Conservation (phyloP, 306 rosid genomes). For the Albizia julibrissin region DNA sequence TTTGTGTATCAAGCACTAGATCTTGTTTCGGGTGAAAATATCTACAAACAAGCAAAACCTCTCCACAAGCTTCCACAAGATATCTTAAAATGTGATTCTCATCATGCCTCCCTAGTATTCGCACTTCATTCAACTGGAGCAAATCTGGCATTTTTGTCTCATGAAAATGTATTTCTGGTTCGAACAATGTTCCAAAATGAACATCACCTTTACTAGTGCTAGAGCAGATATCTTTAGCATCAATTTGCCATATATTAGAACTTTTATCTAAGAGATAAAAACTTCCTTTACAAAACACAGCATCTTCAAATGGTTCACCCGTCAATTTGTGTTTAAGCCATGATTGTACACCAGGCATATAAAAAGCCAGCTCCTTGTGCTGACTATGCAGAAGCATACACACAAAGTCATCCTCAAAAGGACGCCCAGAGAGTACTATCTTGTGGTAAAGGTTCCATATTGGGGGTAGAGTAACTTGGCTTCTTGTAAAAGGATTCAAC, state of each 20-base stretch:
- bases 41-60: constrained; percentile 60
- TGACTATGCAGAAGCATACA: constrained; percentile 60
- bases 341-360: constrained; percentile 43
- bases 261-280: constrained; percentile 54
- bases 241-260: constrained; percentile 43
- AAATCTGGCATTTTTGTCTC: constrained; percentile 43
- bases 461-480: constrained; percentile 47
- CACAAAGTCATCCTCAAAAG: constrained; percentile 39
- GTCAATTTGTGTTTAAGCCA: constrained; percentile 48
- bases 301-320: constrained; percentile 66
- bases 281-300: constrained; percentile 56
- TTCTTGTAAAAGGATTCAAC: constrained; percentile 56
- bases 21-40: constrained; percentile 38
- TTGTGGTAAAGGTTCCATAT: constrained; percentile 69
- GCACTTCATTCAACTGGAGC: constrained; percentile 5
- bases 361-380: constrained; percentile 47
- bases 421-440: constrained; percentile 55
- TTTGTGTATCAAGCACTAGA: constrained; percentile 40
- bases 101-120: not conserved
- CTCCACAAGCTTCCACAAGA: constrained; percentile 59
- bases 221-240: constrained; percentile 31
- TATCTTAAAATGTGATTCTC: constrained; percentile 40
- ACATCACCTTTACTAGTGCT: constrained; percentile 19
- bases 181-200: constrained; percentile 16
- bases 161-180: constrained; percentile 42